Evolutionary conservation across 2,329 filamentous ascomycete species (phyloP).

Genomic region (Parastagonospora avenae): DNA sequence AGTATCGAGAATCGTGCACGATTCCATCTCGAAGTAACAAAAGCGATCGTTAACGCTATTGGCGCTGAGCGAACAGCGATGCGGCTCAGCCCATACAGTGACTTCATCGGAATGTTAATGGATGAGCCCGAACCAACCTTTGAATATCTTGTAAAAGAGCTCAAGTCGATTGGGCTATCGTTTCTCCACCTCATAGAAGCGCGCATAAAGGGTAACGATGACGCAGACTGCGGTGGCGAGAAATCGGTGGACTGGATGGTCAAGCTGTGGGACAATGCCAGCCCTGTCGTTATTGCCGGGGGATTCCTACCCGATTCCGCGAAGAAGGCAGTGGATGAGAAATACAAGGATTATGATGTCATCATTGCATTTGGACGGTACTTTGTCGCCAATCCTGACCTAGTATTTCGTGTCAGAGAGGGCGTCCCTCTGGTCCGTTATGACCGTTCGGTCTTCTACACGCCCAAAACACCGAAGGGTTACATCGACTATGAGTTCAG

Average conservation of each 20-base stretch:
- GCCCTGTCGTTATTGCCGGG: constrained; percentile 44
- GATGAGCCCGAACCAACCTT: constrained; percentile 67
- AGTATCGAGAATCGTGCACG: constrained; percentile 56
- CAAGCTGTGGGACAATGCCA: constrained; percentile 6
- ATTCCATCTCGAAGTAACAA: constrained; percentile 59
- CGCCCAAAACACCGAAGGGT: constrained; percentile 28
- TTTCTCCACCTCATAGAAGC: constrained; percentile 59
- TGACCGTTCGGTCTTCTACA: constrained; percentile 53
- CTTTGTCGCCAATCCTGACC: constrained; percentile 55
- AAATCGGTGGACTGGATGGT: constrained; percentile 24
- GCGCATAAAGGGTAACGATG: constrained; percentile 54
- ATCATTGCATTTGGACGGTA: constrained; percentile 53
- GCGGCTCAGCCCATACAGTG: constrained; percentile 64
- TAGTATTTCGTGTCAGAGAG: constrained; percentile 51
- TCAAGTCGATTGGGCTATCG: constrained; percentile 59
- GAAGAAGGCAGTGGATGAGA: constrained; percentile 38
- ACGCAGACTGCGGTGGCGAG: constrained; percentile 24
- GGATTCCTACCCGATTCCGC: constrained; percentile 46
- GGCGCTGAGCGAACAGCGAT: constrained; percentile 63
- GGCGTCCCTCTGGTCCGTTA: constrained; percentile 50
- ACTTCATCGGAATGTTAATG: constrained; percentile 68
- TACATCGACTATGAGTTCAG: constrained; percentile 45
- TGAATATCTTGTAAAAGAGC: constrained; percentile 57
- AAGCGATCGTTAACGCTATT: constrained; percentile 55
- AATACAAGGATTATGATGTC: constrained; percentile 50